phyloP scores from a whole-genome alignment of 2,329 filamentous ascomycete genomes.

The Tolypocladium nubicola region DNA sequence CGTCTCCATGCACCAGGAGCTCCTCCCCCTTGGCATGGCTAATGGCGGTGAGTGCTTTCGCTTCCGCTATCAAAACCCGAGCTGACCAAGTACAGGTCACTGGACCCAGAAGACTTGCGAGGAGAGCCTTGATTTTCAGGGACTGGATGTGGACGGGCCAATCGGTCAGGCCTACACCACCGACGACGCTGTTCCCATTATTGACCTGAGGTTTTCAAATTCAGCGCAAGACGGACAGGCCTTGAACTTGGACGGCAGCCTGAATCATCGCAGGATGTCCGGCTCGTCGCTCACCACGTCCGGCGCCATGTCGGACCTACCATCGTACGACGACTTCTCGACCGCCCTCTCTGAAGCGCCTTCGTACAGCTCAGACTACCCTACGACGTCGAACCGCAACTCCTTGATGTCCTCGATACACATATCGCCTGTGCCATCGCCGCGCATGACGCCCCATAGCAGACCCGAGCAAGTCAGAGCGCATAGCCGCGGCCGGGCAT shows the following conservation, averaged over 20 bases:
- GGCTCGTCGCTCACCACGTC: constrained; percentile 63
- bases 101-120: constrained; percentile 48
- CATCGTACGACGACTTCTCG: constrained; percentile 62
- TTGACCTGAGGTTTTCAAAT: constrained; percentile 45
- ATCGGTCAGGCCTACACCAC: constrained; percentile 53
- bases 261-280: constrained; percentile 53
- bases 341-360: constrained; percentile 55
- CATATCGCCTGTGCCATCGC: constrained; percentile 63
- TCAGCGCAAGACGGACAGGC: constrained; percentile 37
- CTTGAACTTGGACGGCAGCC: constrained; percentile 38
- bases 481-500: constrained; percentile 59
- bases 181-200: constrained; percentile 52
- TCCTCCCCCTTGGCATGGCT: constrained; percentile 3
- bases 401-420: constrained; percentile 63
- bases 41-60: constrained; percentile 18
- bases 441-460: constrained; percentile 51
- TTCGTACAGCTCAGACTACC: constrained; percentile 57
- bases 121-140: constrained; percentile 44
- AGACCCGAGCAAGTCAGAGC: constrained; percentile 51
- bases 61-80: not conserved
- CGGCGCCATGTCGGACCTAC: constrained; percentile 54
- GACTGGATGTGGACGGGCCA: constrained; percentile 44
- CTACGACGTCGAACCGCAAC: constrained; percentile 54
- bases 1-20: constrained; percentile 46
- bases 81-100: not conserved